Base-by-base conservation (phyloP, 2,329 filamentous ascomycete genomes). In the Venturia asperata region DNA sequence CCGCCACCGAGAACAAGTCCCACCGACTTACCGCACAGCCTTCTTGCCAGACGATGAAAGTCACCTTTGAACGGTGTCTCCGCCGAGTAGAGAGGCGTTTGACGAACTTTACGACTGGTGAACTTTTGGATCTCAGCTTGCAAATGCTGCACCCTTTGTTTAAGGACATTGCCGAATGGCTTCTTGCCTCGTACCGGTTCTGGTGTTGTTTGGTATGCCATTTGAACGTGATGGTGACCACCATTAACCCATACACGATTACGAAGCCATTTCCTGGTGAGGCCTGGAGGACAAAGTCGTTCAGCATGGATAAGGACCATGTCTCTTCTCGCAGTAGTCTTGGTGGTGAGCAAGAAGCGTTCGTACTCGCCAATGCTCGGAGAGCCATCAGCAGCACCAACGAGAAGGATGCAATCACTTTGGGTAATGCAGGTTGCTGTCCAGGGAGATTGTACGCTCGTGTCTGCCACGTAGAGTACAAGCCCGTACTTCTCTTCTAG, bases 111-210 rank as follows among this genome's bases (percentile, higher is more conserved):
- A n/a, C 91, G 85, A 1, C 92, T 96, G 0, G 95, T 97, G 74
- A 97, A 99, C 74, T 97, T 97, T 73, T 97, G 93, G 24, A 99
- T 97, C 73, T 97, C 94, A 0, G 94, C 94, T 74, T 97, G 94
- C 4, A 99, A 76, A 6, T 94, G 92, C 74, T 99, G 93, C 5
- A 99, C 94, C 43, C 92, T 82, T 72, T 97, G 90, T 74, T 97
- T 97, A 67, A 99, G 79, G 0, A 88, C 91, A 5, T 89, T 89
- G 0, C 93, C 92, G 19, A 96, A 88, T 63, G 89, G 88, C 70
- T 91, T 91, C 1, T 85, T 83, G 45, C 39, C 45, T 71, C 92
- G 88, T 0, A 89, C 85, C 2, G 92, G 90, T 68, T 96, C 87
- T 1, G 87, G 80, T 58, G 89, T 88, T 3, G 87, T 83, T 47